Percentiles rank a stretch among this genome's conserved stretches.
Evolutionary conservation across 352 stramenopile genomes (phyloP).

Genomic region (Phytophthora europaea): DNA sequence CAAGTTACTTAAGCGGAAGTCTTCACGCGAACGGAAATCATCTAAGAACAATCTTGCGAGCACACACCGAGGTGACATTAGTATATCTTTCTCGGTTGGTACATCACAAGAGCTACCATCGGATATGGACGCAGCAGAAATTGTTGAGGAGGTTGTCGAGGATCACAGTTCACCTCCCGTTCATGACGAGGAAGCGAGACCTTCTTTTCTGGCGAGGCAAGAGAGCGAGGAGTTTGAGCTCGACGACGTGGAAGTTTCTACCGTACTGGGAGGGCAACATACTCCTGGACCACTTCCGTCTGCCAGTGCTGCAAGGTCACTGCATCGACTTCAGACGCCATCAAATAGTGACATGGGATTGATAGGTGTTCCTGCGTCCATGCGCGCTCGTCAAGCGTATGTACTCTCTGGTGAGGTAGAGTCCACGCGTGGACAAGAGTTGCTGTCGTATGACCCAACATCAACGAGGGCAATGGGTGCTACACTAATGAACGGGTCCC

Average conservation of each 20-base stretch:
- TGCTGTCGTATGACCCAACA: constrained; percentile 66
- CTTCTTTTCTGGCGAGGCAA: constrained; percentile 40
- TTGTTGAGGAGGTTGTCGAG: constrained; percentile 45
- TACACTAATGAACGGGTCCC: constrained; percentile 49
- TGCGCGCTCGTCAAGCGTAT: constrained; percentile 61
- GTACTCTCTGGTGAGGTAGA: constrained; percentile 56
- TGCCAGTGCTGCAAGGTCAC: constrained; percentile 61
- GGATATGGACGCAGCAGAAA: constrained; percentile 58
- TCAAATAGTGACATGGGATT: constrained; percentile 50
- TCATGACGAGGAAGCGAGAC: constrained; percentile 31
- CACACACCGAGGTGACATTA: constrained; percentile 79
- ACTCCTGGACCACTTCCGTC: constrained; percentile 58
- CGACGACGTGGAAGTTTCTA: constrained; percentile 56
- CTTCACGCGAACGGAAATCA: constrained; percentile 61
- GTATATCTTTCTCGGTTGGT: constrained; percentile 85
- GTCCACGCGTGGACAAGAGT: constrained; percentile 63
- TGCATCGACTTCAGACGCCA: constrained; percentile 78
- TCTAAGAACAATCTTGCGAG: constrained; percentile 57
- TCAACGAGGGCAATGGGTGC: constrained; percentile 69
- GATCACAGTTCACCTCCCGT: constrained; percentile 35
- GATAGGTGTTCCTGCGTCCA: constrained; percentile 44
- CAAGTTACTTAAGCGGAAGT: constrained; percentile 86
- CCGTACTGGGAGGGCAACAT: constrained; percentile 38
- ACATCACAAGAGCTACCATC: constrained; percentile 84
- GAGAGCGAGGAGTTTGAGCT: constrained; percentile 53